Conservation (phyloP, 345 rosid genomes). For the Hibiscus mutabilis region DNA sequence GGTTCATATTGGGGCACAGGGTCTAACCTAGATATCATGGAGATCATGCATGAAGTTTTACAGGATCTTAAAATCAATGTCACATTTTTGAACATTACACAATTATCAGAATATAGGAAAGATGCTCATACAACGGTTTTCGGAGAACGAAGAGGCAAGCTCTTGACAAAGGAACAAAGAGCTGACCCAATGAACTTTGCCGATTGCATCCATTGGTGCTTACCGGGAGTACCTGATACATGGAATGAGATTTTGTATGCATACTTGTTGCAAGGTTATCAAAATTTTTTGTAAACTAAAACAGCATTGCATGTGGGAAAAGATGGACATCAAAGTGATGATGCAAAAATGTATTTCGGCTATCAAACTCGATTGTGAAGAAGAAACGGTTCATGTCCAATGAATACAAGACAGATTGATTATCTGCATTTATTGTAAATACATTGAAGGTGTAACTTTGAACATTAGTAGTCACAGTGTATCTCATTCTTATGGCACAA, state of each 20-base stretch:
- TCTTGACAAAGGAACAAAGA: constrained; percentile 63
- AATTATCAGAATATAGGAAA: constrained; percentile 74
- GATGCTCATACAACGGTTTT: constrained; percentile 78
- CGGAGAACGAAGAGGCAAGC: constrained; percentile 79
- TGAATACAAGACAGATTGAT: background rate
- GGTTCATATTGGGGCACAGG: constrained; percentile 82
- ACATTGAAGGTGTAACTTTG: background rate
- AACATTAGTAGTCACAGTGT: background rate
- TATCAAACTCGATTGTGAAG: background rate
- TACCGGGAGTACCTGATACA: constrained; percentile 88
- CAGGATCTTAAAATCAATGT: constrained; percentile 40
- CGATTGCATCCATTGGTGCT: constrained; percentile 94
- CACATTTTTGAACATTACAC: constrained; percentile 65
- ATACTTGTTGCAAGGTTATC: constrained; percentile 47
- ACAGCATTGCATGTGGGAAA: background rate
- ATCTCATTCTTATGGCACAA: background rate
- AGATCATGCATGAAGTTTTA: constrained; percentile 39
- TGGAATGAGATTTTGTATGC: constrained; percentile 87
- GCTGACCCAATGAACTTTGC: constrained; percentile 58
- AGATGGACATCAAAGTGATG: background rate
- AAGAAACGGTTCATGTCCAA: background rate
- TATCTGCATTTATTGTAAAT: background rate
- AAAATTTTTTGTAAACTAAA: constrained; percentile 18
- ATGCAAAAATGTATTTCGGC: background rate
- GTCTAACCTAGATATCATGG: constrained; percentile 72